Conservation (phyloP, 2,329 filamentous ascomycete species). For the Westerdykella ornata region DNA sequence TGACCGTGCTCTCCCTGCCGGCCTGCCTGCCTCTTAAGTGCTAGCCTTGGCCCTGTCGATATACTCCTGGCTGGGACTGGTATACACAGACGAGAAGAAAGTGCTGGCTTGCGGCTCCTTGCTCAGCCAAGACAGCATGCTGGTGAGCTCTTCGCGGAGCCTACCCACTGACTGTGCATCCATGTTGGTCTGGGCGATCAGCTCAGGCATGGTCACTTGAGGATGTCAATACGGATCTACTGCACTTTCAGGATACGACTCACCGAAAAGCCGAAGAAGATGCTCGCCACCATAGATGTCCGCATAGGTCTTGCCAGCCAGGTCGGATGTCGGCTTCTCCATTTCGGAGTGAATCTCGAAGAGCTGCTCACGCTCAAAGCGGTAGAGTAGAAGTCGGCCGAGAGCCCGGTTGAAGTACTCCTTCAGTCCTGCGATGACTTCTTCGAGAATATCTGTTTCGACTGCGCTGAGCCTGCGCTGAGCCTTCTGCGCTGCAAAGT, state of each 20-base stretch:
- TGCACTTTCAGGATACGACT: conserved; percentile 21
- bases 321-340: conserved; percentile 54
- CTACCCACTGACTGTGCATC: conserved; percentile 83
- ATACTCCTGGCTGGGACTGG: conserved; percentile 64
- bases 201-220: conserved; percentile 82
- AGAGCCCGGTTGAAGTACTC: conserved; percentile 93
- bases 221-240: conserved; percentile 3
- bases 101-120: conserved; percentile 58
- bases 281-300: conserved; percentile 94
- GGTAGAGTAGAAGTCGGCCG: conserved; percentile 84
- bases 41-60: conserved; percentile 56
- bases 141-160: conserved; percentile 79
- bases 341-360: conserved; percentile 67
- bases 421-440: conserved; percentile 76
- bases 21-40: conserved; percentile 10
- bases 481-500: conserved; percentile 61
- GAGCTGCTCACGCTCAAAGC: conserved; percentile 87
- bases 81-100: conserved; percentile 74
- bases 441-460: conserved; percentile 79
- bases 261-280: conserved; percentile 81
- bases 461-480: conserved; percentile 60
- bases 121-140: conserved; percentile 78
- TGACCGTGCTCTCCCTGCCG: too few relatives aligned
- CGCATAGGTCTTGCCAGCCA: conserved; percentile 62
- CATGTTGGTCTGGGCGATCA: conserved; percentile 97